A percentile compares a stretch with the other conserved stretches of the same genome.
These are phyloP conservation scores for Picochlorum sp. DNA, from an alignment of 139 green algal species.

Conservation along the genomic window DNA sequence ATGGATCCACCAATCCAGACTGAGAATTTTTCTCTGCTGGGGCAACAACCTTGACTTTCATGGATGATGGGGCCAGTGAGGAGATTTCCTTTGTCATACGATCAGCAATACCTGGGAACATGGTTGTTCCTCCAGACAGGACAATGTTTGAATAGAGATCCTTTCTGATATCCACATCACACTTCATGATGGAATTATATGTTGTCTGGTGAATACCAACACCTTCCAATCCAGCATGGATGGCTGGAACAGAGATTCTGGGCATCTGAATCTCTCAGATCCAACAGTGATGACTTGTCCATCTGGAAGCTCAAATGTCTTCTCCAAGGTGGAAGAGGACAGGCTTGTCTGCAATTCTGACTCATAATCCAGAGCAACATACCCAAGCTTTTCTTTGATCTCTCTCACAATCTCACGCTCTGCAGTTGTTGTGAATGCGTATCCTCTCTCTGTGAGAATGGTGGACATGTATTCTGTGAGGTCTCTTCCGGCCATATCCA, in stretches of 20 bases:
- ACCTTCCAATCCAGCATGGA: constrained; percentile 75
- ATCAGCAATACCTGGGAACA: constrained; percentile 97
- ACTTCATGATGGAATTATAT: constrained; percentile 99
- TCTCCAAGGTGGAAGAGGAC: constrained; percentile 80
- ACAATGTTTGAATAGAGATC: constrained; percentile 96
- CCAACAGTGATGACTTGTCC: constrained; percentile 94
- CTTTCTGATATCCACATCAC: constrained; percentile 96
- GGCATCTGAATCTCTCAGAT: constrained; percentile 93
- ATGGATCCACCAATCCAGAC: constrained; percentile 99
- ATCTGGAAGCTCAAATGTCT: constrained; percentile 87
- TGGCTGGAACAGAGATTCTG: constrained; percentile 95
- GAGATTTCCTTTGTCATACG: constrained; percentile 97
- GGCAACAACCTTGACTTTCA: constrained; percentile 95
- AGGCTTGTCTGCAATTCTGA: constrained; percentile 75
- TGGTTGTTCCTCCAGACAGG: constrained; percentile 83
- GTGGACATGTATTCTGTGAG: constrained; percentile 97
- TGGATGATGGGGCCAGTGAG: constrained; percentile 70
- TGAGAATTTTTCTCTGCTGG: constrained; percentile 89
- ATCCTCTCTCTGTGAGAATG: constrained; percentile 84
- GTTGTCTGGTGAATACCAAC: constrained; percentile 91
- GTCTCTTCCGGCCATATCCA: constrained; percentile 94
- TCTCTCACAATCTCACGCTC: constrained; percentile 98
- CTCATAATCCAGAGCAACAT: constrained; percentile 98
- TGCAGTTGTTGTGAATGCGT: constrained; percentile 95
- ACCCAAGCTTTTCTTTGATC: constrained; percentile 99